Evolutionary conservation across 1,284 basidiomycete species (phyloP), one percentile per base, ranked within the genome.

Genomic region (Heliocybe sulcata): DNA sequence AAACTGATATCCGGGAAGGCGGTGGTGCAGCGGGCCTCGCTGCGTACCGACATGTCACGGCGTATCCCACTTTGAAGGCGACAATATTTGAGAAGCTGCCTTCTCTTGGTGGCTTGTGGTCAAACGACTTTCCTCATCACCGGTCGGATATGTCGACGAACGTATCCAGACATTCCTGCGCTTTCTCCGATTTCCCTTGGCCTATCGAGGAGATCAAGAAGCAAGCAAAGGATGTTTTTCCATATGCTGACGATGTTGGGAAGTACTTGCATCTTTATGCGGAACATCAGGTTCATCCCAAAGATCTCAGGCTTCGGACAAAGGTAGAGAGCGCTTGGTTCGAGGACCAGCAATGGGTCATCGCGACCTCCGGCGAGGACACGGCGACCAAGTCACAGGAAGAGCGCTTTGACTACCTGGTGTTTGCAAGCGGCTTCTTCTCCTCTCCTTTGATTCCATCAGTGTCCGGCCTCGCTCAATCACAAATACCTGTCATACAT

Each of bases 171-270:
- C 47, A 23, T n/a, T n/a, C 47, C 47, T 49, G 47, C 22, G 25
- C 9, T 26, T 49, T 49, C 47, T 49, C 47, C 25, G 47, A 49
- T 29, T 49, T 49, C 20, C 47, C 47, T 29, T 49, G 47, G 47
- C 47, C 47, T 4, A 49, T 25, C 4, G 38, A 42, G 16, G 19
- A 42, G 16, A 16, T 42, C 38, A 22, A 49, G 14, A 16, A 12
- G 14, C 47, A 49, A 49, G 47, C 10, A 25, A 49, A 26, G 27
- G 47, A 49, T 6, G 3, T 25, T 4, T 49, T 26, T 25, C 47
- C 47, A 12, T 25, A 49, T 49, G 47, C 47, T 49, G 47, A 22
- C 8, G 23, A 49, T 16, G 47, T 49, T 9, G 47, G 47, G 6
- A 22, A 25, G 14, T 49, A 49, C n/a, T 22, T 49, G 6, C 22